A percentile compares a stretch with the other conserved stretches of the same genome.
Evolutionary conservation across 2,329 filamentous ascomycete genomes (phyloP).

Genomic region (Grosmannia huntii): DNA sequence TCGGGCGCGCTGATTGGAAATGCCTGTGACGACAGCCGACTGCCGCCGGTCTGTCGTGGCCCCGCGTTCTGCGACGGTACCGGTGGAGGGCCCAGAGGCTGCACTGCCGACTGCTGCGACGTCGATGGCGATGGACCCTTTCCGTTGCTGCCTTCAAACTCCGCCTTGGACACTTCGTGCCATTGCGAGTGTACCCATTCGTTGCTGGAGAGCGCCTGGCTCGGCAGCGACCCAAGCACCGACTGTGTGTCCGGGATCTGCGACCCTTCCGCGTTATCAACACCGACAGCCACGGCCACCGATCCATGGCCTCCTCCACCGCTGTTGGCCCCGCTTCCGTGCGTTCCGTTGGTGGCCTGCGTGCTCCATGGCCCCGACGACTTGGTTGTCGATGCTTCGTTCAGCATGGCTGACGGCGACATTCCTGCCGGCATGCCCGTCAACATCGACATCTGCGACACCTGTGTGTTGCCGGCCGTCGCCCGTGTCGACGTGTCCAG

Average conservation of each 20-base stretch:
- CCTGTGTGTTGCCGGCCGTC: constrained; percentile 37
- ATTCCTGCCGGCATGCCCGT: constrained; percentile 44
- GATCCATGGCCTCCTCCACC: neutral
- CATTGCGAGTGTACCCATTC: constrained; percentile 50
- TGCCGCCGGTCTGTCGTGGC: constrained; percentile 11
- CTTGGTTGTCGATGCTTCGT: constrained; percentile 91
- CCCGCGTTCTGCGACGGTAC: constrained; percentile 24
- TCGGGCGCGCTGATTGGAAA: constrained; percentile 33
- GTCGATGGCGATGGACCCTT: neutral
- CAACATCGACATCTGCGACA: constrained; percentile 52
- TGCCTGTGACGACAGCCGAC: constrained; percentile 29
- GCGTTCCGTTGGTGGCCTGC: constrained; percentile 57
- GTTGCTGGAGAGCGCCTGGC: constrained; percentile 28
- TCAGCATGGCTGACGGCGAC: constrained; percentile 48
- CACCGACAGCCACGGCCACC: neutral
- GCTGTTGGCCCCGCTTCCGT: constrained; percentile 17
- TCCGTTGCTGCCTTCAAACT: constrained; percentile 16
- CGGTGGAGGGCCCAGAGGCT: constrained; percentile 8
- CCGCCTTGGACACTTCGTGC: constrained; percentile 27
- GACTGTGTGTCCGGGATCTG: constrained; percentile 44
- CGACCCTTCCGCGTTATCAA: constrained; percentile 29
- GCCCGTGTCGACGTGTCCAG: constrained; percentile 25
- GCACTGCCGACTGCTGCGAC: neutral
- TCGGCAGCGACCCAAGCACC: constrained; percentile 19
- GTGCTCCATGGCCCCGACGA: constrained; percentile 54